Evolutionary conservation across 2,329 filamentous ascomycete genomes (phyloP).

Genomic region (Stagonosporopsis chrysanthemi): DNA sequence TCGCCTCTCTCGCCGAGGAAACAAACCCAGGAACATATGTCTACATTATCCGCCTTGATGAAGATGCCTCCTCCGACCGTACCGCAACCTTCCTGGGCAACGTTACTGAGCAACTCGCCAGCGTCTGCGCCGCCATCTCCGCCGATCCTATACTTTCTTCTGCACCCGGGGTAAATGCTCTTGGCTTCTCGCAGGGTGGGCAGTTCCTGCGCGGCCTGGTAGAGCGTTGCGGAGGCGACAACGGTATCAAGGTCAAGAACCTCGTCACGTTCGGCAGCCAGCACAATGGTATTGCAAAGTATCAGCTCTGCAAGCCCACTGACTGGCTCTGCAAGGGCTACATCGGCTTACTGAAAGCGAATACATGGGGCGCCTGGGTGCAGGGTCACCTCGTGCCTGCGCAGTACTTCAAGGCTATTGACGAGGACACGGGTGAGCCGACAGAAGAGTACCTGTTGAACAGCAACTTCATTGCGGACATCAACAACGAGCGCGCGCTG

Average conservation of each 20-base stretch:
- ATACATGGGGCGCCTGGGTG: slow-evolving; percentile 80
- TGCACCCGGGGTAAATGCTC: slow-evolving; percentile 83
- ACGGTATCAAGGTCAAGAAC: slow-evolving; percentile 71
- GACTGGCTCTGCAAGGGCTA: slow-evolving; percentile 86
- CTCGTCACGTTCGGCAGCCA: slow-evolving; percentile 90
- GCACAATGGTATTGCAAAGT: slow-evolving; percentile 89
- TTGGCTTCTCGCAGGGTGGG: slow-evolving; percentile 95
- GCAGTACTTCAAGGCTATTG: slow-evolving; percentile 85
- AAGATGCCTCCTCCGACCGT: slow-evolving; percentile 73
- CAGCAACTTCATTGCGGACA: slow-evolving; percentile 90
- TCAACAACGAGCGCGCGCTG: slow-evolving; percentile 85
- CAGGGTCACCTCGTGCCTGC: slow-evolving; percentile 86
- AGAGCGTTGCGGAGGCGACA: slow-evolving; percentile 74
- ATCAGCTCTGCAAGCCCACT: slow-evolving; percentile 72
- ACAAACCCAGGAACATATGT: slow-evolving; percentile 84
- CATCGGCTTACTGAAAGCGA: slow-evolving; percentile 77
- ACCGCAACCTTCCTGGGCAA: slow-evolving; percentile 91
- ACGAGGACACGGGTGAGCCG: slow-evolving; percentile 62
- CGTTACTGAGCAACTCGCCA: slow-evolving; percentile 76
- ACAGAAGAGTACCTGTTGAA: slow-evolving; percentile 73
- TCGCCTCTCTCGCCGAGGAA: slow-evolving; percentile 74
- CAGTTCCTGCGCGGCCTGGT: slow-evolving; percentile 93
- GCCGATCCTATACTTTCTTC: slow-evolving; percentile 80
- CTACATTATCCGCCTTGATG: slow-evolving; percentile 77
- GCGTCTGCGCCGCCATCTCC: slow-evolving; percentile 80